phyloP scores from a whole-genome alignment of 495 filamentous ascomycete species.

The Parathielavia appendiculata region DNA sequence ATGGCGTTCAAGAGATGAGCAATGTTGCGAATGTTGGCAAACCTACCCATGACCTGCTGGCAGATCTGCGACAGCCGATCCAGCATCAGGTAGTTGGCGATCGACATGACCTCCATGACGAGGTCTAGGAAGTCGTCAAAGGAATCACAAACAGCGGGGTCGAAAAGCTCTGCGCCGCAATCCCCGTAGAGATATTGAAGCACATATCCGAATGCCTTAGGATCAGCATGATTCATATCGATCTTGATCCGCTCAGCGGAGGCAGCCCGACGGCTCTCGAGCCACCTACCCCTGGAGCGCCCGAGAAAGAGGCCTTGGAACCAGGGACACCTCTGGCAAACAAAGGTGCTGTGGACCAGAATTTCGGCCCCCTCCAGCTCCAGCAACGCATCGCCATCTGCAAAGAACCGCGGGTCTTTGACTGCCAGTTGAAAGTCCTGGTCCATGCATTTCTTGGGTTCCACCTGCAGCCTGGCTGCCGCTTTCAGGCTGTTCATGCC shows the following conservation, averaged over 20 bases:
- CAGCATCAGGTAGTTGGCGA: conserved; percentile 92
- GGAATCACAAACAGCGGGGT: conserved; percentile 62
- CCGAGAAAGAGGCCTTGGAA: conserved; percentile 87
- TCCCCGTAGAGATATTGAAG: conserved; percentile 82
- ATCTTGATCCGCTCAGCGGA: conserved; percentile 52
- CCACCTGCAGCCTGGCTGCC: conserved; percentile 66
- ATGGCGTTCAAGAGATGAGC: conserved; percentile 77
- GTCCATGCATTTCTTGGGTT: conserved; percentile 57
- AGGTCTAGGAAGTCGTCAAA: conserved; percentile 81
- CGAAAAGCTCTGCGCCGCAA: conserved; percentile 72
- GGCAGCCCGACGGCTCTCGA: conserved; percentile 59
- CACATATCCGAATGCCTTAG: conserved; percentile 68
- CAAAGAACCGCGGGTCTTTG: conserved; percentile 61
- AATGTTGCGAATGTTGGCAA: conserved; percentile 83
- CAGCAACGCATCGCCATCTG: conserved; percentile 68
- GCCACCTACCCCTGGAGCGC: conserved; percentile 75
- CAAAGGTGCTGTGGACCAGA: conserved; percentile 65
- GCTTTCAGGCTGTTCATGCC: conserved; percentile 64
- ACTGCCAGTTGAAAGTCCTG: conserved; percentile 63
- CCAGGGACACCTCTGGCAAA: conserved; percentile 86
- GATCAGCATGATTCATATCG: conserved; percentile 75
- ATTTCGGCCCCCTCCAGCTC: conserved; percentile 65
- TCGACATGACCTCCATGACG: conserved; percentile 84
- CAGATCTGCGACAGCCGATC: conserved; percentile 85
- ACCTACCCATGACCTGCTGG: conserved; percentile 79